A percentile compares a stretch with the other conserved stretches of the same genome.
Evolutionary conservation across 495 filamentous ascomycete species (phyloP).

Genomic region (Neurospora sp.): DNA sequence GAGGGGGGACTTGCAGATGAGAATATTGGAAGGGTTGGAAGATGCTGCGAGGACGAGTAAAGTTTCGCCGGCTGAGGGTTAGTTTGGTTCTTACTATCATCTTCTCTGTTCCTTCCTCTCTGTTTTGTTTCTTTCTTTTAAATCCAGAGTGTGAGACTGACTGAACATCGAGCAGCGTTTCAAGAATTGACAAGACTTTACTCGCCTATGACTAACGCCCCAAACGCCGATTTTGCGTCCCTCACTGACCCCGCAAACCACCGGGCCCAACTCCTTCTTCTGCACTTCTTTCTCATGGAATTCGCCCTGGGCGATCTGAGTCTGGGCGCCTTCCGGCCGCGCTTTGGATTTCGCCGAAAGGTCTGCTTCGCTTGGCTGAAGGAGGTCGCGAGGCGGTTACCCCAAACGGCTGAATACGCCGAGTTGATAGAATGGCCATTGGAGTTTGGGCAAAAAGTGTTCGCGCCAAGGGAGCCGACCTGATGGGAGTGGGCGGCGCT

Average conservation of each 20-base stretch:
- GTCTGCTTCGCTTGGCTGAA: slow-evolving; percentile 13
- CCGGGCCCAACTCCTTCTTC: slow-evolving; percentile 34
- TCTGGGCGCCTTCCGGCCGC: slow-evolving; percentile 1
- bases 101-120: not conserved
- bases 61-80: slow-evolving; percentile 16
- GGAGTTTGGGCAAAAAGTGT: slow-evolving; percentile 1
- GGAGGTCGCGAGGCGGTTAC: slow-evolving; percentile 5
- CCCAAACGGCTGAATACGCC: slow-evolving; percentile 7
- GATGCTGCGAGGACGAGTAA: slow-evolving; percentile 6
- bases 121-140: not conserved
- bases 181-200: slow-evolving; percentile 12
- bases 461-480: not conserved
- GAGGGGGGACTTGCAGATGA: not conserved
- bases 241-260: slow-evolving; percentile 36
- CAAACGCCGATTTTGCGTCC: slow-evolving; percentile 32
- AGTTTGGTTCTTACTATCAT: not conserved
- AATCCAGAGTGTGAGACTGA: not conserved
- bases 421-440: slow-evolving; percentile 15
- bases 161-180: slow-evolving; percentile 11
- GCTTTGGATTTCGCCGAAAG: slow-evolving; percentile 13
- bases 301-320: slow-evolving; percentile 14
- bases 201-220: slow-evolving; percentile 2
- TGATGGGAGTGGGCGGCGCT: not conserved
- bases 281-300: slow-evolving; percentile 37
- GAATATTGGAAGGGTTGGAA: not conserved